These are phyloP conservation scores for Ganoderma sinense DNA, from an alignment of 1,284 basidiomycete genomes.

Conservation along the genomic window DNA sequence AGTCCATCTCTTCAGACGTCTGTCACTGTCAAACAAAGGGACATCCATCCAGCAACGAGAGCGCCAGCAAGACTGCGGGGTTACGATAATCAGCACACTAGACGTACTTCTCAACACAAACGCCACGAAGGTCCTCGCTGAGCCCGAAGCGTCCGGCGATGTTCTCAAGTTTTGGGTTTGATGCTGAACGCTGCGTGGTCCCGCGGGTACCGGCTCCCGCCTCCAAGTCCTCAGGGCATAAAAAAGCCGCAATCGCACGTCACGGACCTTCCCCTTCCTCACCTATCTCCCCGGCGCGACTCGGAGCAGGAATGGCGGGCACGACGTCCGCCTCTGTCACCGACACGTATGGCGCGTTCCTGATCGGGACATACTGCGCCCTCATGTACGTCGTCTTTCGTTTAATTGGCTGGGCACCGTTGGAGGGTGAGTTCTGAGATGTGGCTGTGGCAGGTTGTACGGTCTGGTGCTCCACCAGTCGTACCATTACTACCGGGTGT, in stretches of 20 bases:
- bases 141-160: neutral
- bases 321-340: neutral
- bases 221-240: neutral
- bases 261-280: neutral
- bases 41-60: neutral
- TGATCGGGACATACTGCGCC: neutral
- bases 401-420: neutral
- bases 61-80: neutral
- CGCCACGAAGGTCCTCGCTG: neutral
- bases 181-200: neutral
- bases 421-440: neutral
- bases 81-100: neutral
- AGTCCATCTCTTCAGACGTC: neutral
- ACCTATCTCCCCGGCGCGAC: neutral
- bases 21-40: neutral
- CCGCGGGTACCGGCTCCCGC: neutral
- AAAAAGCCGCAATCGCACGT: neutral
- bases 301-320: neutral
- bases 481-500: neutral
- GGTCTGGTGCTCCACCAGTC: slow-evolving; percentile 1
- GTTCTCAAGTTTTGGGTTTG: neutral
- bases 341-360: neutral
- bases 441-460: neutral
- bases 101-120: neutral
- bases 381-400: neutral